phyloP scores from a whole-genome alignment of 257 asterid genomes.

The Paulownia fortunei region DNA sequence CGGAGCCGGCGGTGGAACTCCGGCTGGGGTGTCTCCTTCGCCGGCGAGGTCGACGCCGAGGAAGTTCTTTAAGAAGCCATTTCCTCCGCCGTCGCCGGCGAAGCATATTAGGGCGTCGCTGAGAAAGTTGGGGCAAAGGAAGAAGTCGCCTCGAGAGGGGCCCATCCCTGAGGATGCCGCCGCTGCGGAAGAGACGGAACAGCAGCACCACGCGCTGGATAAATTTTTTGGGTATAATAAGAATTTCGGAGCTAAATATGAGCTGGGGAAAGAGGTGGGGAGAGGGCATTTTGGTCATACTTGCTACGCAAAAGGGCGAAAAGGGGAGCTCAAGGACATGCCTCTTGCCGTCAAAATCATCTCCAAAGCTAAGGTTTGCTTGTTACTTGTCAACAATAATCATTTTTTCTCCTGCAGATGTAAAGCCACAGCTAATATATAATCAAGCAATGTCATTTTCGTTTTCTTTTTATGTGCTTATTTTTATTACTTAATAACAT shows the following conservation, averaged over 20 bases:
- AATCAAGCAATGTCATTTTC: neutral
- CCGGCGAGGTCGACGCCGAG: slow-evolving; percentile 93
- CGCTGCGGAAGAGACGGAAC: slow-evolving; percentile 23
- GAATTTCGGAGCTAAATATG: slow-evolving; percentile 90
- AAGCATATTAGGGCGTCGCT: slow-evolving; percentile 95
- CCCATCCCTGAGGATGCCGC: slow-evolving; percentile 78
- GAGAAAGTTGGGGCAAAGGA: slow-evolving; percentile 73
- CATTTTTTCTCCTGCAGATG: slow-evolving; percentile 4
- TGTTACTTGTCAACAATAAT: neutral
- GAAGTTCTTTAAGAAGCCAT: slow-evolving; percentile 79
- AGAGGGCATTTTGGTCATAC: slow-evolving; percentile 98
- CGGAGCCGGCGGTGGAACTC: slow-evolving; percentile 49
- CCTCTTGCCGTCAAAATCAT: slow-evolving; percentile 92
- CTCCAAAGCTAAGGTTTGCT: slow-evolving; percentile 83
- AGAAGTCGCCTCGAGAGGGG: slow-evolving; percentile 68
- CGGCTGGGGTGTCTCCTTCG: slow-evolving; percentile 73
- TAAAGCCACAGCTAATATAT: neutral
- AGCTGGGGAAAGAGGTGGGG: slow-evolving; percentile 94
- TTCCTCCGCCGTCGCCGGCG: slow-evolving; percentile 97
- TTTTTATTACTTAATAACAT: neutral
- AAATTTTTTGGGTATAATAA: slow-evolving; percentile 84
- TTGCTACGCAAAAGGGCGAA: slow-evolving; percentile 76
- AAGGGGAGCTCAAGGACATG: slow-evolving; percentile 82
- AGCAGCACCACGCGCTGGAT: slow-evolving; percentile 61
- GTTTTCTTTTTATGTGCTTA: neutral